Base-by-base conservation (phyloP, 2,329 filamentous ascomycete species). In the Exophiala dermatitidis region DNA sequence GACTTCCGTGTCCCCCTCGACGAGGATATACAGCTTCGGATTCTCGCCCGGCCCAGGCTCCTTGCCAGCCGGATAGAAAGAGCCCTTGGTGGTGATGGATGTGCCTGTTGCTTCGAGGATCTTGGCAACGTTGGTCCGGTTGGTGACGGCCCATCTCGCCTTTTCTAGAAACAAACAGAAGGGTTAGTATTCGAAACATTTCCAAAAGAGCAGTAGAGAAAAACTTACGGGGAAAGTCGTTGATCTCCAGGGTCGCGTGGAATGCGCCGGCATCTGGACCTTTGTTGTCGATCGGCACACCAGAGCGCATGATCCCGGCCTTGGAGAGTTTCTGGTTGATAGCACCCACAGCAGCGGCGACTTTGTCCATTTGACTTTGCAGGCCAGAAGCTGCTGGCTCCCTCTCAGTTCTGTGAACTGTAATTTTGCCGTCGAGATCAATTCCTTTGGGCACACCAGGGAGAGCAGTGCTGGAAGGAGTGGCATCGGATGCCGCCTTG, bases 221-320 rank as follows among this genome's bases (percentile, higher is more conserved):
- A 48, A 61, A 72, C 74, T 71, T 74, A 77, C 74, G 93, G 33
- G 93, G 93, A 71, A 97, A 97, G 72, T 98, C 93, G 71, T 98
- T 98, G 80, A 98, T 98, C 71, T 97, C 93, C 57, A 98, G 78
- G 3, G 91, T 97, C 10, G 93, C 90, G 69, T 98, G 93, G 78
- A 90, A 98, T 0, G 90, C 90, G 48, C 93, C 93, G 2, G 93
- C 93, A 69, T 98, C 93, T 0, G 93, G 93, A 1, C 93, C 93
- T 71, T 96, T 96, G 74, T 98, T 98, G 74, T 98, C 93, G 67
- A 96, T 94, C 5, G 93, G 90, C 57, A 95, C 90, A 9, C 93
- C 93, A 3, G 88, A 86, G 56, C 93, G 86, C 64, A 96, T 84
- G 67, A 93, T 86, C 34, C 90, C 90, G 33, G 89, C 88, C 63